These are phyloP conservation scores for Pseudohalonectria lignicola DNA, from an alignment of 2,329 filamentous ascomycete species.

Conservation along the genomic window DNA sequence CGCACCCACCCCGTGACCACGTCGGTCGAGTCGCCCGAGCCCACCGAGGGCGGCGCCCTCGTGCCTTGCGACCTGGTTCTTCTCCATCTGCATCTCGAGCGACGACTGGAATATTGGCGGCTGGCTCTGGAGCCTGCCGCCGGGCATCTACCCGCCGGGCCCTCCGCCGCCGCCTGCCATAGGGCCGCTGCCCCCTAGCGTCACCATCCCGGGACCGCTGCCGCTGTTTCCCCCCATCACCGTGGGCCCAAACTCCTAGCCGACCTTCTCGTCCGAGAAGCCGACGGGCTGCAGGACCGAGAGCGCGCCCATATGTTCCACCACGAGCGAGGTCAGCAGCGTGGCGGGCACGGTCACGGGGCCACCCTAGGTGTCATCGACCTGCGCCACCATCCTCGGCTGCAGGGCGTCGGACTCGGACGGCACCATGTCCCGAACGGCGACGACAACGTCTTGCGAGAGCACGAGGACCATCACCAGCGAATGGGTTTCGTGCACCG, in stretches of 20 bases:
- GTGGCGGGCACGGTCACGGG: neutral
- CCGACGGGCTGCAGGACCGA: neutral
- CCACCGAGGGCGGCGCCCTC: neutral
- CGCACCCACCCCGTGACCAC: neutral
- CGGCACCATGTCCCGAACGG: neutral
- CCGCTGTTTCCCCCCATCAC: neutral
- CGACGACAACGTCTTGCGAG: neutral
- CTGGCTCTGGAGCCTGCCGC: neutral
- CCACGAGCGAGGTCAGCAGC: neutral
- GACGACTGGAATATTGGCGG: neutral
- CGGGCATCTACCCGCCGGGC: neutral
- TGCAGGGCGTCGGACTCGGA: neutral
- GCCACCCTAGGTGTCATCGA: neutral
- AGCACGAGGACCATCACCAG: neutral
- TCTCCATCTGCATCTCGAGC: neutral
- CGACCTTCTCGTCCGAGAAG: neutral
- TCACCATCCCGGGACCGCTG: neutral
- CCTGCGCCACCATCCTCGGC: neutral
- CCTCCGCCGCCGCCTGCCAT: neutral
- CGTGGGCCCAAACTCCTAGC: neutral
- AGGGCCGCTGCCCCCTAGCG: neutral
- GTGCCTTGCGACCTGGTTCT: neutral
- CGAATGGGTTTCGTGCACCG: neutral
- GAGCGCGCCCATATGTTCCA: neutral
- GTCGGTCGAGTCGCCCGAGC: neutral